Conservation (phyloP, 1,284 basidiomycete genomes). For the Rugiboletus extremiorientalis region DNA sequence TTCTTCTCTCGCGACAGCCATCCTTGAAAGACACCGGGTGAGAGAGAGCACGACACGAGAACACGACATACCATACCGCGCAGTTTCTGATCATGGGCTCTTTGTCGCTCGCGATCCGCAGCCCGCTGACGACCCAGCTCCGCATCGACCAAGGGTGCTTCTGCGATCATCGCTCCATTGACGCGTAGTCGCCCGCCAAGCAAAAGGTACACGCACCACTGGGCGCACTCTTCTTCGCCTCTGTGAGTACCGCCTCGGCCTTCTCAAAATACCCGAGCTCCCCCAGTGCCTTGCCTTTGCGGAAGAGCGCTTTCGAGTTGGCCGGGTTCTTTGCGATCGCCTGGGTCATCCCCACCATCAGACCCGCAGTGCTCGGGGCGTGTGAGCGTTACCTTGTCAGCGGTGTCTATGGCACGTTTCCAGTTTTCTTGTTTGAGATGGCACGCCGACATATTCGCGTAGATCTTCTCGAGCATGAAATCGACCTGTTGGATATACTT, state of each 20-base stretch:
- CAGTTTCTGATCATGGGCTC: slow-evolving; percentile 64
- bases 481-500: slow-evolving; percentile 53
- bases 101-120: slow-evolving; percentile 65
- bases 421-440: slow-evolving; percentile 76
- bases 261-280: slow-evolving; percentile 75
- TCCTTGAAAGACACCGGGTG: slow-evolving; percentile 24
- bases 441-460: slow-evolving; percentile 79
- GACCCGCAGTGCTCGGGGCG: not conserved
- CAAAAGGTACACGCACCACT: slow-evolving; percentile 41
- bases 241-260: slow-evolving; percentile 60
- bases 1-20: slow-evolving; percentile 42
- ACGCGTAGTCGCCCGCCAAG: not conserved
- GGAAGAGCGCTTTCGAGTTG: slow-evolving; percentile 75
- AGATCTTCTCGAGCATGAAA: slow-evolving; percentile 73
- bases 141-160: slow-evolving; percentile 54
- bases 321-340: slow-evolving; percentile 68
- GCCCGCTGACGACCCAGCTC: slow-evolving; percentile 60
- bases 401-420: slow-evolving; percentile 71
- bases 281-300: slow-evolving; percentile 76
- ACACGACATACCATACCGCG: slow-evolving; percentile 49
- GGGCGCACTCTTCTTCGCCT: slow-evolving; percentile 61
- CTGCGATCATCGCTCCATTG: slow-evolving; percentile 36
- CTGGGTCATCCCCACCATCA: slow-evolving; percentile 35
- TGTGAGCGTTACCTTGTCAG: slow-evolving; percentile 56
- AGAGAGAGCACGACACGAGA: not conserved